These are phyloP conservation scores for Eleusine indica DNA, from an alignment of 176 grass and related monocot genomes.

Conservation along the genomic window DNA sequence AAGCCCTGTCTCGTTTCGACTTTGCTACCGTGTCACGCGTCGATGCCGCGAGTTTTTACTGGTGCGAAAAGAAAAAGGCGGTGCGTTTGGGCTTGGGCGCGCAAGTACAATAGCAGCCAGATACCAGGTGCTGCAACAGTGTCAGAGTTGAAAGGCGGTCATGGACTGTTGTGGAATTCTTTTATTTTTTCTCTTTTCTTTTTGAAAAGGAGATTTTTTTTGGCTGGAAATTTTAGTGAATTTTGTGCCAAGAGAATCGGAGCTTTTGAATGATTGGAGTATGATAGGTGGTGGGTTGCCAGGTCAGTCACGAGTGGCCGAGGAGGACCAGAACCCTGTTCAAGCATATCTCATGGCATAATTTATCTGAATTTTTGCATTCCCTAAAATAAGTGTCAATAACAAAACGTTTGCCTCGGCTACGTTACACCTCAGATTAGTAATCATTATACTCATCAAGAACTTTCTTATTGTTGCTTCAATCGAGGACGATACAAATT, in stretches of 20 bases:
- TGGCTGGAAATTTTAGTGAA: background rate
- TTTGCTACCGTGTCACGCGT: background rate
- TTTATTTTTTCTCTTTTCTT: background rate
- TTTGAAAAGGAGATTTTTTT: background rate
- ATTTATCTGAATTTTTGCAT: background rate
- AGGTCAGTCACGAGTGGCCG: background rate
- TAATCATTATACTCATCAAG: background rate
- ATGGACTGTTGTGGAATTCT: background rate
- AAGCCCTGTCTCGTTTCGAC: constrained; percentile 13
- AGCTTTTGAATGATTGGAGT: constrained; percentile 29
- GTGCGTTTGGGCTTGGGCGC: background rate
- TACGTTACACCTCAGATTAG: background rate
- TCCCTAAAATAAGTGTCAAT: background rate
- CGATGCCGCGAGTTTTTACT: constrained; percentile 5
- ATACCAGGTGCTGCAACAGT: constrained; percentile 48
- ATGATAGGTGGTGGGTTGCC: background rate
- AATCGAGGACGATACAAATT: background rate
- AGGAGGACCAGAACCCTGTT: background rate
- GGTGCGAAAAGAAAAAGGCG: constrained; percentile 6
- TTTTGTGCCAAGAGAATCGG: background rate
- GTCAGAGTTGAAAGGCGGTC: constrained; percentile 41
- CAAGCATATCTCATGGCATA: constrained; percentile 18
- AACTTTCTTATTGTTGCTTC: constrained; percentile 1
- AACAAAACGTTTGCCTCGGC: background rate
- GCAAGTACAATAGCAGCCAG: constrained; percentile 49